These are phyloP conservation scores for Pleomassaria siparia DNA, from an alignment of 2,329 filamentous ascomycete genomes.

Conservation along the genomic window DNA sequence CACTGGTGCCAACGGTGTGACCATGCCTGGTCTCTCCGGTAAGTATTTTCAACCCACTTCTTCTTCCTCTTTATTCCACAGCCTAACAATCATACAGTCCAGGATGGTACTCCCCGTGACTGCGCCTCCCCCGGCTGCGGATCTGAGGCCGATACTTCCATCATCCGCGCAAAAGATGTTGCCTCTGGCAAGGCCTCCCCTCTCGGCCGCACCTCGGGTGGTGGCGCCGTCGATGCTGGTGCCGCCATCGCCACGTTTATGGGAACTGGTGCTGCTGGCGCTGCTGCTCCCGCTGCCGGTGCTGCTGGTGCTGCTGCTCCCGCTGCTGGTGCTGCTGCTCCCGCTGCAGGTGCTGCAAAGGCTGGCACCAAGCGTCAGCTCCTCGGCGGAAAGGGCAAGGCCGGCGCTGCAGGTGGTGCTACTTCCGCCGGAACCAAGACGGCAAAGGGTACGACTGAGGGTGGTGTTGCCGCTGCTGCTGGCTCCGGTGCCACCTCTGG, in stretches of 20 bases:
- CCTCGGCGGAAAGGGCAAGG: constrained; percentile 25
- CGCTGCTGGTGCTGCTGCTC: constrained; percentile 58
- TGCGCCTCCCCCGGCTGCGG: constrained; percentile 63
- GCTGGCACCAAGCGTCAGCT: constrained; percentile 13
- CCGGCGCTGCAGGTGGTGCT: constrained; percentile 31
- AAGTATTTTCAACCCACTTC: constrained; percentile 14
- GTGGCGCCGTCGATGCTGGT: constrained; percentile 60
- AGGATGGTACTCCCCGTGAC: constrained; percentile 68
- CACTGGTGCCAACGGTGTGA: constrained; percentile 62
- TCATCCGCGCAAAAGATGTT: constrained; percentile 65
- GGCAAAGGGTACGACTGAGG: constrained; percentile 51
- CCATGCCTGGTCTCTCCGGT: constrained; percentile 63
- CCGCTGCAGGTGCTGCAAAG: constrained; percentile 26
- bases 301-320: constrained; percentile 63
- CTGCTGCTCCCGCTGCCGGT: constrained; percentile 60
- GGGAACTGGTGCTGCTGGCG: constrained; percentile 24
- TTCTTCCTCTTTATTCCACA: neutral
- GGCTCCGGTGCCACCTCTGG: constrained; percentile 58
- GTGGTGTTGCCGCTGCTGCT: constrained; percentile 55
- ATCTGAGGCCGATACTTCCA: constrained; percentile 69
- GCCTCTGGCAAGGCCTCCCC: constrained; percentile 56
- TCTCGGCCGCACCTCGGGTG: constrained; percentile 65
- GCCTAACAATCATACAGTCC: constrained; percentile 47
- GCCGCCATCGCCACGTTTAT: constrained; percentile 64
- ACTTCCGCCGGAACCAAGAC: constrained; percentile 51